These are phyloP conservation scores for Mortierella sp. DNA, from an alignment of 371 early-diverging fungal species.

Conservation along the genomic window DNA sequence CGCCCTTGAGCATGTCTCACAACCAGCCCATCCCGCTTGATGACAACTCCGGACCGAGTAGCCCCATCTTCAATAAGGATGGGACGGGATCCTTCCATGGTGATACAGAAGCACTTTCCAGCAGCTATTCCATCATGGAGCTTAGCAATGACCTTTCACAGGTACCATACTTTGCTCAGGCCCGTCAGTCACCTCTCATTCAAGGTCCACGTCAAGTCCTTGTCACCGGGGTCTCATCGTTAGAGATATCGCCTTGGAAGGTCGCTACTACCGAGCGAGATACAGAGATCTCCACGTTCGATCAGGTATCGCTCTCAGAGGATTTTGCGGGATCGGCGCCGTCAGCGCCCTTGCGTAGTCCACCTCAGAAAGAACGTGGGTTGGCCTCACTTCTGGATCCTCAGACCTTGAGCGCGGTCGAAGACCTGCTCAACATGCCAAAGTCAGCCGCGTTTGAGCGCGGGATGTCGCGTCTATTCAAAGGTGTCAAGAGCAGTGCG, in stretches of 20 bases:
- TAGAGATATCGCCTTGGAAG: not conserved
- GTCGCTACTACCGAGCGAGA: constrained; percentile 14
- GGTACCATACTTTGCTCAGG: constrained; percentile 22
- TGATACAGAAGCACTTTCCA: not conserved
- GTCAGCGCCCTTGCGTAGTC: not conserved
- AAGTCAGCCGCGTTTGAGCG: constrained; percentile 51
- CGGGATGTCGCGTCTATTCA: constrained; percentile 48
- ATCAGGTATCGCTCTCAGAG: constrained; percentile 40
- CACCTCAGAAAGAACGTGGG: constrained; percentile 27
- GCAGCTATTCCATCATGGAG: constrained; percentile 45
- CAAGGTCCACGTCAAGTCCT: not conserved
- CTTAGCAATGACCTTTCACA: constrained; percentile 24
- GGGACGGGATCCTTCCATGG: not conserved
- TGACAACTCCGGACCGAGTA: constrained; percentile 6
- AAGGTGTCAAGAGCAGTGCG: constrained; percentile 48
- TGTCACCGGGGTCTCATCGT: not conserved
- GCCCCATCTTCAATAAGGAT: constrained; percentile 15
- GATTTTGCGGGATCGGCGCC: not conserved
- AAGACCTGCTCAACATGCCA: constrained; percentile 52
- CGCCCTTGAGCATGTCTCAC: not conserved
- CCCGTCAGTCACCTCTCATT: constrained; percentile 24
- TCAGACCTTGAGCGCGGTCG: constrained; percentile 40
- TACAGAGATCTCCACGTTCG: constrained; percentile 22
- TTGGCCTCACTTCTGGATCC: constrained; percentile 40
- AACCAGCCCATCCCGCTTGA: constrained; percentile 15